A percentile compares a stretch with the other conserved stretches of the same genome.
phyloP scores from a whole-genome alignment of 176 grass and related monocot species.

The Carex pumila region DNA sequence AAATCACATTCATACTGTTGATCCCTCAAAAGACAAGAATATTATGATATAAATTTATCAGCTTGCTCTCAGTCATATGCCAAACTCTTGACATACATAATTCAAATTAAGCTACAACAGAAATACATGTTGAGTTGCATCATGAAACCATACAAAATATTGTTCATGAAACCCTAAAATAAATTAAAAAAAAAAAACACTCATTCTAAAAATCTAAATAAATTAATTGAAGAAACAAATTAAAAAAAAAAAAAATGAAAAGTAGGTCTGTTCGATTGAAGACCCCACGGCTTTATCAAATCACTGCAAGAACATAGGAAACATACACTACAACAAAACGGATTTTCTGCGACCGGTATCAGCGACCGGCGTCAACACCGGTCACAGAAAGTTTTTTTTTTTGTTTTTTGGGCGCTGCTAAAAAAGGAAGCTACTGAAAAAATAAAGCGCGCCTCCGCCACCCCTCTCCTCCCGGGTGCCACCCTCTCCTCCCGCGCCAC shows the following conservation, averaged over 20 bases:
- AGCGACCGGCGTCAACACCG: too few relatives aligned
- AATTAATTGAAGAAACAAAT: not conserved
- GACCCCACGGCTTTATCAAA: not conserved
- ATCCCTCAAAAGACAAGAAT: not conserved
- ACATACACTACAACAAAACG: too few relatives aligned
- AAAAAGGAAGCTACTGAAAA: too few relatives aligned
- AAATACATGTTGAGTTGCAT: constrained; percentile 6
- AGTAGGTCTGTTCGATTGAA: not conserved
- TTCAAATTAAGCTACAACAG: constrained; percentile 12
- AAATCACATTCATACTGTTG: not conserved
- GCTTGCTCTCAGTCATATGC: not conserved
- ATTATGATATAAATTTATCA: constrained; percentile 4
- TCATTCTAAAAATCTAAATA: constrained; percentile 15
- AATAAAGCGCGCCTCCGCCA: too few relatives aligned
- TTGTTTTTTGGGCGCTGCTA: too few relatives aligned
- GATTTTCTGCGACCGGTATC: too few relatives aligned
- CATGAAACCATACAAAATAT: constrained; percentile 20
- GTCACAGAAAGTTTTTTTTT: too few relatives aligned
- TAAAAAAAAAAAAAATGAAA: not conserved
- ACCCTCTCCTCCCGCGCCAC: too few relatives aligned
- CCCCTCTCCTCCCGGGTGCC: too few relatives aligned
- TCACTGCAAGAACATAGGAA: constrained; percentile 8
- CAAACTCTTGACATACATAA: constrained; percentile 8
- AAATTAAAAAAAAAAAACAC: constrained; percentile 14
- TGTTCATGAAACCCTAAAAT: constrained; percentile 20